Percentiles rank a stretch among this genome's conserved stretches.
Conservation (phyloP, 306 rosid species). For the Herpetospermum pedunculosum region DNA sequence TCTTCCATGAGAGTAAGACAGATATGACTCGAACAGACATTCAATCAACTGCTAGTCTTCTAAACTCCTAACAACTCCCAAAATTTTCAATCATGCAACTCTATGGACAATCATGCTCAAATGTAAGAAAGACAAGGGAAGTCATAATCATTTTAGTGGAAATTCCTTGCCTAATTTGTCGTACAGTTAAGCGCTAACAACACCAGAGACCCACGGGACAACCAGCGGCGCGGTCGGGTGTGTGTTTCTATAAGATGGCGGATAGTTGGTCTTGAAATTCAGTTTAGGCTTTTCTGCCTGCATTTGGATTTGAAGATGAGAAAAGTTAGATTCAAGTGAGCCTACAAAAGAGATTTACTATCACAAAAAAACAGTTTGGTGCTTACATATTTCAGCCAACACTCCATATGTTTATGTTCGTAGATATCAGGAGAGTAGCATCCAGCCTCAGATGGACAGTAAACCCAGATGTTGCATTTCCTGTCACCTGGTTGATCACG, state of each 20-base stretch:
- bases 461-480: conserved; percentile 93
- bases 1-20: conserved; percentile 1
- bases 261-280: conserved; percentile 64
- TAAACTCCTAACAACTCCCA: neutral
- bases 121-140: neutral
- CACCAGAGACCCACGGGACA: conserved; percentile 86
- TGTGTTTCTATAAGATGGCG: conserved; percentile 51
- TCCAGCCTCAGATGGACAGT: conserved; percentile 77
- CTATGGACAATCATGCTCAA: neutral
- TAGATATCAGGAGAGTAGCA: conserved; percentile 90
- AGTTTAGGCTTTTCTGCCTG: conserved; percentile 65
- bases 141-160: neutral
- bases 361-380: conserved; percentile 1
- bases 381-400: conserved; percentile 94
- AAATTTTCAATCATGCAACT: conserved; percentile 8
- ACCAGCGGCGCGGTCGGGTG: conserved; percentile 55
- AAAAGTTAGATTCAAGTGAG: conserved; percentile 13
- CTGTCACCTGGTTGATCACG: conserved; percentile 50
- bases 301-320: conserved; percentile 13
- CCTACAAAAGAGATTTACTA: neutral
- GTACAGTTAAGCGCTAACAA: conserved; percentile 15
- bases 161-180: neutral
- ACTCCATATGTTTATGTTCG: conserved; percentile 67
- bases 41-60: conserved; percentile 3
- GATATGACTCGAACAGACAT: neutral